A percentile compares a stretch with the other conserved stretches of the same genome.
Conservation (phyloP, 2,329 filamentous ascomycete genomes). For the Amphichorda felina region DNA sequence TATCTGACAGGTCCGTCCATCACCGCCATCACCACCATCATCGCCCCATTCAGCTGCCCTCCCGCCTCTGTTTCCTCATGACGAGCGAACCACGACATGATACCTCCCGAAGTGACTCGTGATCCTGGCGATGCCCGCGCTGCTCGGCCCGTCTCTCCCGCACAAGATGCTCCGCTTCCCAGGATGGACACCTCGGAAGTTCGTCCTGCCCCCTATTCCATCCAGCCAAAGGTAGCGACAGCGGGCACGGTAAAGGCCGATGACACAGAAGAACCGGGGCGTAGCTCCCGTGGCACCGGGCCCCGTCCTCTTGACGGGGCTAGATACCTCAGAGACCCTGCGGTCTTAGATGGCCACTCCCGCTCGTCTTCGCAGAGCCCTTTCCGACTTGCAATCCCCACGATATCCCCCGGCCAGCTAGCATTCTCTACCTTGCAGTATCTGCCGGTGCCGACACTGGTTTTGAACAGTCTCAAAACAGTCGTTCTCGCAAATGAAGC, state of each 20-base stretch:
- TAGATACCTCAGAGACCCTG: constrained; percentile 15
- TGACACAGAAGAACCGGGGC: too few species aligned
- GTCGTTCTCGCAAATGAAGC: constrained; percentile 66
- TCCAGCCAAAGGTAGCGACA: too few species aligned
- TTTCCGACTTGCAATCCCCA: constrained; percentile 30
- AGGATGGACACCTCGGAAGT: background rate
- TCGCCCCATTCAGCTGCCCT: background rate
- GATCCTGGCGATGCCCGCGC: constrained; percentile 16
- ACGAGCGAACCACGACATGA: constrained; percentile 16
- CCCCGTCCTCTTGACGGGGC: background rate
- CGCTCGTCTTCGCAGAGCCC: constrained; percentile 24
- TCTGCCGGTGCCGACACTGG: constrained; percentile 58
- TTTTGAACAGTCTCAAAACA: constrained; percentile 57
- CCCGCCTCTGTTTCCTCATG: background rate
- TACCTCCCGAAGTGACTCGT: constrained; percentile 15
- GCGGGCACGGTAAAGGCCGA: too few species aligned
- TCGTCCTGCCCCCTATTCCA: too few species aligned
- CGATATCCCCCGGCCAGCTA: constrained; percentile 37
- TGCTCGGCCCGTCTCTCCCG: constrained; percentile 1
- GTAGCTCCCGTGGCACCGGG: constrained; percentile 9
- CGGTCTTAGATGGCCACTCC: background rate
- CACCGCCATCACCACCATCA: background rate
- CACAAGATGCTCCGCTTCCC: background rate
- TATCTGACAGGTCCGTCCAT: too few species aligned
- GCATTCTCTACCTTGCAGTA: constrained; percentile 62